Evolutionary conservation across 129 eudicot genomes (phyloP), one percentile per base, ranked within the genome.

Genomic region (Deinandra increscens): DNA sequence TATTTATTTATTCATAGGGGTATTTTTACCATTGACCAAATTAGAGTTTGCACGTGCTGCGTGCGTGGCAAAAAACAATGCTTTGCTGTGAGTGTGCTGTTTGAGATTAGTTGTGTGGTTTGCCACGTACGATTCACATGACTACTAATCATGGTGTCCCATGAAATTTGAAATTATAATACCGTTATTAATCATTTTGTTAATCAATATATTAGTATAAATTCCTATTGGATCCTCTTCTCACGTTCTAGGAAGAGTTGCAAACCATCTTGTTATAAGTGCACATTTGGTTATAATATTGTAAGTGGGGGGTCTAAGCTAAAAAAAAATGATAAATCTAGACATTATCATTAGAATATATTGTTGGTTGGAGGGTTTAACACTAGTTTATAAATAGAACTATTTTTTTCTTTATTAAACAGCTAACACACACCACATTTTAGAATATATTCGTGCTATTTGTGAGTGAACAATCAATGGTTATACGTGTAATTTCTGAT

Each of bases 11-110:
- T 34, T 39, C 0, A 9, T 22, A 45, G 5, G 17, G 20, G 22
- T 51, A 51, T 68, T 58, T 75, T 66, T 80, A 74, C 81, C 85
- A 60, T 85, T 81, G 84, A 81, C 86, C 70, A 60, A 75, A 73
- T 73, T 59, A 66, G 71, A 78, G 39, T 37, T 63, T 36, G 78
- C 85, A 81, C 81, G 85, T 76, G 85, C 74, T 79, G 78, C 81
- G 81, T 76, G 85, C 70, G 79, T 51, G 74, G 72, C 73, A 64
- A 63, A 33, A 33, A 62, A 53, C 75, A 69, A 53, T 58, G 81
- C 74, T 63, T 81, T 61, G 81, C 85, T 81, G 82, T 67, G 49
- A 63, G 66, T 72, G 79, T 62, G 85, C 79, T 77, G 82, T 76
- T 66, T 66, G 60, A 54, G 77, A 63, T 69, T 69, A 69, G 68